phyloP scores from a whole-genome alignment of 352 stramenopile species.

The Phytopythium cucurbitacearum region DNA sequence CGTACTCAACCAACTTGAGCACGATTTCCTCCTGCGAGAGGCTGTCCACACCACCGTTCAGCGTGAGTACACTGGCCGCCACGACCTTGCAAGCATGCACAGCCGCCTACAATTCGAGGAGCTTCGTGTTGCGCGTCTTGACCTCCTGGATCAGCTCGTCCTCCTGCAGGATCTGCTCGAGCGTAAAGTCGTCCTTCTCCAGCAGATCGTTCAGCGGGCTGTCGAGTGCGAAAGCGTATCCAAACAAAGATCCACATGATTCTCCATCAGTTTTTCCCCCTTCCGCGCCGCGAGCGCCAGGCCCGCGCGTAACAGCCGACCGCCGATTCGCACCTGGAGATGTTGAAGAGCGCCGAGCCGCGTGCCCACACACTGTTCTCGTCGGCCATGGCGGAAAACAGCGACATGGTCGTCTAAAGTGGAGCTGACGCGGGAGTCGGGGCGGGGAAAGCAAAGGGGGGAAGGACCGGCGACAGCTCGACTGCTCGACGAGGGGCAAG shows the following conservation, averaged over 20 bases:
- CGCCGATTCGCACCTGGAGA: conserved; percentile 47
- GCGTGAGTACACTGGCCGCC: background rate
- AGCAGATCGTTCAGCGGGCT: conserved; percentile 94
- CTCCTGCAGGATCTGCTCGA: conserved; percentile 93
- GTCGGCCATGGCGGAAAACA: conserved; percentile 81
- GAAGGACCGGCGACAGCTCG: background rate
- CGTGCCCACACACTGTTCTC: conserved; percentile 81
- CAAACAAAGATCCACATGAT: conserved; percentile 1
- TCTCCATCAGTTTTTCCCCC: background rate
- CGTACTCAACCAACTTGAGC: conserved; percentile 76
- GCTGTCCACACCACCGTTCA: conserved; percentile 21
- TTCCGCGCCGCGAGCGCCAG: background rate
- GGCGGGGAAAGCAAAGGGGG: background rate
- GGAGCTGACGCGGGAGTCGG: background rate
- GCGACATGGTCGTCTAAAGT: conserved; percentile 42
- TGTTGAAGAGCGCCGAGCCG: conserved; percentile 84
- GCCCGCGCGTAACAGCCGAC: background rate
- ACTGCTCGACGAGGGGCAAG: no score
- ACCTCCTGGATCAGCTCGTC: conserved; percentile 98
- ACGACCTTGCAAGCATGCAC: background rate
- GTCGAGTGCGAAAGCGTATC: background rate
- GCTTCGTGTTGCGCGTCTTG: conserved; percentile 92
- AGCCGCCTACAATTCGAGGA: conserved; percentile 90
- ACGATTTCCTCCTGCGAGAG: conserved; percentile 65
- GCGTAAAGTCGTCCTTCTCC: conserved; percentile 90